Percentiles rank a stretch among this genome's conserved stretches.
phyloP scores from a whole-genome alignment of 1,284 basidiomycete species.

The Moesziomyces globuligerus region DNA sequence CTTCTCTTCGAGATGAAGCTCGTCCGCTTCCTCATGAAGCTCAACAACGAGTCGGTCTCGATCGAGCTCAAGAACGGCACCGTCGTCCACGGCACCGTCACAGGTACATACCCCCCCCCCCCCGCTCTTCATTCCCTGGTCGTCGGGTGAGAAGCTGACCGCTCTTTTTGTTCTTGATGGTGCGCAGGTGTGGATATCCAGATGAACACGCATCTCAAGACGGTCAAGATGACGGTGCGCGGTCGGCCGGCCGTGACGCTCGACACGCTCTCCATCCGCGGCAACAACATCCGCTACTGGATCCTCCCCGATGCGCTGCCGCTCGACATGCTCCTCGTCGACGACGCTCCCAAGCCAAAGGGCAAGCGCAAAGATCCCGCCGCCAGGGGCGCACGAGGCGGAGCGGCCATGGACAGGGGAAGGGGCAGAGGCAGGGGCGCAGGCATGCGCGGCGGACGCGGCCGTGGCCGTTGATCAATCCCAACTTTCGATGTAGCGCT shows the following conservation, averaged over 20 bases:
- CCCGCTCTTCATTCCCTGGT: slow-evolving; percentile 9
- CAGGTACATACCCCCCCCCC: slow-evolving; percentile 71
- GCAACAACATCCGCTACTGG: slow-evolving; percentile 78
- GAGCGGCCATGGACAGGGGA: slow-evolving; percentile 45
- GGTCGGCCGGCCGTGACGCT: slow-evolving; percentile 81
- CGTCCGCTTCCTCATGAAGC: slow-evolving; percentile 92
- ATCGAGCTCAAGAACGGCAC: slow-evolving; percentile 98
- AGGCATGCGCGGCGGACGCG: slow-evolving; percentile 29
- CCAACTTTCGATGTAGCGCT: too few relatives aligned
- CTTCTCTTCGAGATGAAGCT: slow-evolving; percentile 62
- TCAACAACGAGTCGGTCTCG: slow-evolving; percentile 99
- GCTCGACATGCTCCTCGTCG: slow-evolving; percentile 93
- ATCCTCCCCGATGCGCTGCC: slow-evolving; percentile 95
- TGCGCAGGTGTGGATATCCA: slow-evolving; percentile 66
- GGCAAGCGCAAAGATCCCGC: slow-evolving; percentile 62
- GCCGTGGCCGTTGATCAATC: slow-evolving; percentile 21
- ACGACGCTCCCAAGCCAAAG: slow-evolving; percentile 97
- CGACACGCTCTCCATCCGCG: slow-evolving; percentile 67
- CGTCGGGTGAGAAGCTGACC: background rate
- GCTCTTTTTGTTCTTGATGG: slow-evolving; percentile 3
- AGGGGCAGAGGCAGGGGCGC: slow-evolving; percentile 56
- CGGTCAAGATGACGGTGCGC: slow-evolving; percentile 91
- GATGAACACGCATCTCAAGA: slow-evolving; percentile 97
- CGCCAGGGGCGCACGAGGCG: slow-evolving; percentile 31
- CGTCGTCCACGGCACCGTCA: slow-evolving; percentile 94